phyloP scores from a whole-genome alignment of 2,329 filamentous ascomycete genomes.

The Penicillium sumatraense region DNA sequence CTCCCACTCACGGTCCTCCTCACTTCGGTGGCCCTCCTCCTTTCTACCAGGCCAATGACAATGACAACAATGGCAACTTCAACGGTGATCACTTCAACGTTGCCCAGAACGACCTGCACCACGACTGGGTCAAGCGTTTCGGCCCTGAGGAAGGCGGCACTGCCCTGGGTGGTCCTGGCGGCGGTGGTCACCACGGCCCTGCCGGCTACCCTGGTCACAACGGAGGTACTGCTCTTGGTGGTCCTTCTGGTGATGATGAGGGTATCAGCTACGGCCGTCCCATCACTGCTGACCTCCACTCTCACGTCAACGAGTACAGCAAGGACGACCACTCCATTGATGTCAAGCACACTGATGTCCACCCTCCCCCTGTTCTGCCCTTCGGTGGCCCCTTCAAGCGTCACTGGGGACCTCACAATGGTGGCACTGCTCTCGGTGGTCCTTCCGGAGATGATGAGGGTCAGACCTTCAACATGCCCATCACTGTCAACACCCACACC shows the following conservation, averaged over 20 bases:
- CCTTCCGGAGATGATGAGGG: constrained; percentile 30
- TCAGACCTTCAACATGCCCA: constrained; percentile 23
- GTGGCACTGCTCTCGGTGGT: constrained; percentile 25
- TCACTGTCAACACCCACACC: constrained; percentile 16
- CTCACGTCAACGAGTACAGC: constrained; percentile 19
- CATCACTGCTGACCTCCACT: constrained; percentile 12
- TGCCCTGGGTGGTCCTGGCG: constrained; percentile 22
- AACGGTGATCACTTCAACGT: constrained; percentile 14
- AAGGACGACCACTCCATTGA: constrained; percentile 24
- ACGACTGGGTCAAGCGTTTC: constrained; percentile 14
- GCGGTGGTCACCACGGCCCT: constrained; percentile 5
- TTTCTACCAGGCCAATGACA: not conserved
- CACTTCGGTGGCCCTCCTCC: not conserved
- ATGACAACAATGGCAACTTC: not conserved
- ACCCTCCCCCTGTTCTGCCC: constrained; percentile 5
- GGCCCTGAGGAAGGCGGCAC: constrained; percentile 17
- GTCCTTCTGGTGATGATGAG: constrained; percentile 22
- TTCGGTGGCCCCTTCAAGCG: constrained; percentile 21
- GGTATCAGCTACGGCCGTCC: constrained; percentile 12
- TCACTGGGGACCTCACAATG: constrained; percentile 9
- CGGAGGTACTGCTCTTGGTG: constrained; percentile 23
- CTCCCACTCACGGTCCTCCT: not conserved
- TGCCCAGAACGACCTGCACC: not conserved
- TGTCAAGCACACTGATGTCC: constrained; percentile 22
- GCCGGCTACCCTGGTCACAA: constrained; percentile 1